Evolutionary conservation across 768 basidiomycete species (phyloP), one percentile per base, ranked within the genome.

Genomic region (Amanita muscaria): DNA sequence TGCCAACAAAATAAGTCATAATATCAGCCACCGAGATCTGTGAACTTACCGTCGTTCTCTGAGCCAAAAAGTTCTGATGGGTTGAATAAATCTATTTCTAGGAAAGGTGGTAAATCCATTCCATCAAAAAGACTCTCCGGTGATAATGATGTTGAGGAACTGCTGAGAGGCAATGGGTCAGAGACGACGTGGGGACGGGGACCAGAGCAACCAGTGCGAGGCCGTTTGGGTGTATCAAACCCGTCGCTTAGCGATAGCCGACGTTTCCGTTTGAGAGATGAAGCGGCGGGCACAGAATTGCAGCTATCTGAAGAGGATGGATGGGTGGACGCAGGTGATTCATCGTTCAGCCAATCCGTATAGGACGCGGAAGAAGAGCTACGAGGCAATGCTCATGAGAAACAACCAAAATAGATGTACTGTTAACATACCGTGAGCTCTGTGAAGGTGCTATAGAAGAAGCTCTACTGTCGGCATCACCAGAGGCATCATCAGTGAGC

Each of bases 31-130:
- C n/a, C n/a, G n/a, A n/a, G n/a, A n/a, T n/a, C n/a, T n/a, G n/a
- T n/a, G n/a, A n/a, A 36, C 35, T 10, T 7, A 16, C 7, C 35
- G 35, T 18, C n/a, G 35, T 19, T 36, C 4, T 10, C 18, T 16
- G 5, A 36, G 18, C 8, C 35, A n/a, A 36, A 36, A 6, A 59
- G 50, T 9, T 33, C 39, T 1, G 64, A 58, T 0, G 59, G 44
- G 5, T 53, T 51, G 24, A 64, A 64, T 40, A 68, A 18, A 5
- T 65, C 56, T 1, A 72, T 56, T 29, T 69, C 59, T 39, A 64
- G 48, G 0, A 46, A 59, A 3, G 52, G n/a, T 0, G 52, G 55
- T 1, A 46, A 36, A n/a, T 66, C 61, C 2, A 57, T 53, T 11
- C 56, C 51, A 0, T 44, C 46, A 0, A 52, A 49, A 21, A 54